A percentile compares a stretch with the other conserved stretches of the same genome.
Evolutionary conservation across 768 basidiomycete genomes (phyloP).

Genomic region (Kwoniella sp.): DNA sequence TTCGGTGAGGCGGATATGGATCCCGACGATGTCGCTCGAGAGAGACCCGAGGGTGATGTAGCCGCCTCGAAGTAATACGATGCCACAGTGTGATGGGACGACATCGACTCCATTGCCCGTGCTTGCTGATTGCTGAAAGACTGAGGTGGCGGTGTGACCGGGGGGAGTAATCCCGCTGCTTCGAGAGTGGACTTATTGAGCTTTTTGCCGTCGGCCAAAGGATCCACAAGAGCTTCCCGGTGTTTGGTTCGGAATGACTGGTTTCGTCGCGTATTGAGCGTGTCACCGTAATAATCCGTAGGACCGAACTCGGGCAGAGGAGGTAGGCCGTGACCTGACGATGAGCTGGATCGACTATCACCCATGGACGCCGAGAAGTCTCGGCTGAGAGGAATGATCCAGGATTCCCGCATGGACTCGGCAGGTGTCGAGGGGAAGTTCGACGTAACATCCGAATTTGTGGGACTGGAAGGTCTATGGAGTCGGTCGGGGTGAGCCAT

Average conservation of each 20-base stretch:
- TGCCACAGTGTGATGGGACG: slow-evolving; percentile 8
- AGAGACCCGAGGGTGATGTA: neutral
- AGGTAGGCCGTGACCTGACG: slow-evolving; percentile 12
- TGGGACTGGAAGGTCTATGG: slow-evolving; percentile 23
- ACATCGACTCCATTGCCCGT: slow-evolving; percentile 1
- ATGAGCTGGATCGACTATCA: slow-evolving; percentile 24
- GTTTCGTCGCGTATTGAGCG: neutral
- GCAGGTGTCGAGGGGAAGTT: slow-evolving; percentile 32
- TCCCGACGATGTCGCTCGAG: slow-evolving; percentile 6
- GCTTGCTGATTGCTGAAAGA: slow-evolving; percentile 11
- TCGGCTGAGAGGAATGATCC: slow-evolving; percentile 13
- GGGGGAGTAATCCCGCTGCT: slow-evolving; percentile 14
- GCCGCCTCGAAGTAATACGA: slow-evolving; percentile 15
- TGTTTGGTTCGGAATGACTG: slow-evolving; percentile 1
- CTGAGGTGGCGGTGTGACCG: slow-evolving; percentile 8
- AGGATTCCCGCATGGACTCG: slow-evolving; percentile 26
- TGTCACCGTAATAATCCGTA: neutral
- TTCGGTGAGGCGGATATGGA: slow-evolving; percentile 3
- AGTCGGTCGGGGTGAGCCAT: slow-evolving; percentile 7
- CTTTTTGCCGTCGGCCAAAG: slow-evolving; percentile 5
- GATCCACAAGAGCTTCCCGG: slow-evolving; percentile 17
- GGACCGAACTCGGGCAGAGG: slow-evolving; percentile 10
- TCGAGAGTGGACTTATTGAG: slow-evolving; percentile 11
- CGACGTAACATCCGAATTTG: slow-evolving; percentile 33
- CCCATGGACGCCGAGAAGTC: slow-evolving; percentile 9